Conservation (phyloP, 78 protist genomes). For the Dictyostelium purpureum region DNA sequence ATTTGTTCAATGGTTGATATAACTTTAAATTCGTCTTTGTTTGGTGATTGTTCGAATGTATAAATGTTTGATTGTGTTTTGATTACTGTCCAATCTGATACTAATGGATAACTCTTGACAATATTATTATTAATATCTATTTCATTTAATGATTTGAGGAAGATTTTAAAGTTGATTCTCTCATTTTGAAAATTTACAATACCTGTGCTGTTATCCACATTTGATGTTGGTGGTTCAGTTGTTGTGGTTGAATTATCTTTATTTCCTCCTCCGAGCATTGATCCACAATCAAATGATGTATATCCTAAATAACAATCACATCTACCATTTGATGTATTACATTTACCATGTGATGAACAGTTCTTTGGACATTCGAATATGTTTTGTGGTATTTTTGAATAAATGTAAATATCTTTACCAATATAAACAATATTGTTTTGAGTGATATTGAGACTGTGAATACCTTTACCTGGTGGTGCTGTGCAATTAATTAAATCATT, state of each 20-base stretch:
- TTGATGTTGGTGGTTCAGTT: no score
- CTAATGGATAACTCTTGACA: background rate
- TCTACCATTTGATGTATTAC: background rate
- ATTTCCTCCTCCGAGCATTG: no score
- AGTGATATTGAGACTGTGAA: background rate
- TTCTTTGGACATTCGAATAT: background rate
- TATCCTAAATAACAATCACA: constrained; percentile 11
- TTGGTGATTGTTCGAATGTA: background rate
- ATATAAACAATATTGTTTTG: background rate
- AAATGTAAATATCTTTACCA: background rate
- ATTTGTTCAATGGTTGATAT: background rate
- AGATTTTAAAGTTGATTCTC: background rate
- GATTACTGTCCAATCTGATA: background rate
- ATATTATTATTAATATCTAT: background rate
- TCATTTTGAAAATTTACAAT: background rate
- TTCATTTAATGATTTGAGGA: background rate
- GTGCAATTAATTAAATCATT: background rate
- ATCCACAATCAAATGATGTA: no score
- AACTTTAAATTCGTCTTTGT: background rate
- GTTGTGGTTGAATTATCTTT: background rate
- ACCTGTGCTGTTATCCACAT: background rate
- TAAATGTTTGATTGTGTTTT: background rate
- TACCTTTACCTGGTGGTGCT: background rate
- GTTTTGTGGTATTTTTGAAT: background rate
- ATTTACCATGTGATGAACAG: background rate